Evolutionary conservation across 2,329 filamentous ascomycete genomes (phyloP), one percentile per base, ranked within the genome.

Genomic region (Ascochyta rabiei): DNA sequence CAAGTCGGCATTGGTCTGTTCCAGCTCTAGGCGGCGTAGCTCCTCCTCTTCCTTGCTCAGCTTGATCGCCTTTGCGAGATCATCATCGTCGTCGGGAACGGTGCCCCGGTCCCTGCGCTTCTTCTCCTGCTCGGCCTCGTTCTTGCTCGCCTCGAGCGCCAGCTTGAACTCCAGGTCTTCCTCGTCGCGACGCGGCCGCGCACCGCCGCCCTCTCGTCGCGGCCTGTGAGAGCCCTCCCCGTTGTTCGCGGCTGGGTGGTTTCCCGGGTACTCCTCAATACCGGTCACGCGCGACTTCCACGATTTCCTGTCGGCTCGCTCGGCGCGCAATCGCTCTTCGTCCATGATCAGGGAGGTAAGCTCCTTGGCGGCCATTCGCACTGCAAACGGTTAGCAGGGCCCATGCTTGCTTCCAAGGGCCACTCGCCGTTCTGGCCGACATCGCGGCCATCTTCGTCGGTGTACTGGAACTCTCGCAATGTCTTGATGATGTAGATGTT

Each of bases 401-500:
- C 16, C 15, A n/a, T 24, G 9, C 2, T 24, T 18, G 16, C 33
- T 15, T 5, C 13, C n/a, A n/a, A 37, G 24, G 15, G 37, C 44
- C 15, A 54, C 86, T 65, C 81, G 97, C 95, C 93, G 78, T 97
- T 98, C 71, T 96, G 91, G 50, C 95, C 95, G 44, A 99, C 95
- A 73, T 99, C 95, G 61, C 89, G 86, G 42, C 93, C 91, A 61
- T 99, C 95, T 71, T 99, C 95, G 64, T 99, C 95, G 47, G 96
- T 86, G 75, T 98, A 96, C 72, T 95, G 90, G 69, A 99, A 99
- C 77, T 99, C 95, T 72, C 95, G 89, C 75, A 99, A 78, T 26
- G 95, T 99, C 82, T 97, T 98, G 81, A 99, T 96, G 77, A 99
- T 95, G 78, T 96, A 99, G 63, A 97, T 88, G 75, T 96, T 98